Percentiles rank a stretch among this genome's conserved stretches.
Conservation (phyloP, 192 early-diverging fungal genomes). For the Lobosporangium transversale region DNA sequence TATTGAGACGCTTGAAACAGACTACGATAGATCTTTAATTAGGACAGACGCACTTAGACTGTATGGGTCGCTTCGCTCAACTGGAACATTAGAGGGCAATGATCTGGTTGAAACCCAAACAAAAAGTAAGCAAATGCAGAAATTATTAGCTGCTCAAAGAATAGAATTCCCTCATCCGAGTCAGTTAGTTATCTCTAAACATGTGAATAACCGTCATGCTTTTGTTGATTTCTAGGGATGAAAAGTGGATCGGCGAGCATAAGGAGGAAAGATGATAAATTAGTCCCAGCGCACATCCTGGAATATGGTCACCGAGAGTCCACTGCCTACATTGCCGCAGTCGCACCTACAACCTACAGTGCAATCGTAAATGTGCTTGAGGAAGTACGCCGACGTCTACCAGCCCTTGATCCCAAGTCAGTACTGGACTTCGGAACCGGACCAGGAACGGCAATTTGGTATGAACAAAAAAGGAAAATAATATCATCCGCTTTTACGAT, state of each 20-base stretch:
- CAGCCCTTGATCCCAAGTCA: constrained; percentile 64
- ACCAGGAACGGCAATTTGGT: constrained; percentile 85
- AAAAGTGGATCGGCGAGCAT: constrained; percentile 26
- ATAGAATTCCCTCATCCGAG: too few relatives aligned
- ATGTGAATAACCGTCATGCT: too few relatives aligned
- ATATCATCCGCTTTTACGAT: not conserved
- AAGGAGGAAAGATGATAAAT: constrained; percentile 14
- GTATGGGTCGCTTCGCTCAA: constrained; percentile 64
- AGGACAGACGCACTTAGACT: constrained; percentile 62
- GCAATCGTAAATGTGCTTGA: constrained; percentile 72
- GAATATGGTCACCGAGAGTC: constrained; percentile 79
- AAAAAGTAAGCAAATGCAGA: constrained; percentile 24
- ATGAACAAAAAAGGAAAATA: constrained; percentile 5
- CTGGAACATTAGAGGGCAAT: constrained; percentile 45
- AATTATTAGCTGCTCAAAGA: too few relatives aligned
- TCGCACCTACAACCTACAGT: constrained; percentile 71
- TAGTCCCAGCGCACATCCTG: constrained; percentile 67
- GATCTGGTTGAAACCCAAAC: not conserved
- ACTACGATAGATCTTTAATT: constrained; percentile 56
- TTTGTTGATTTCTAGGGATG: constrained; percentile 10
- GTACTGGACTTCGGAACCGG: constrained; percentile 87
- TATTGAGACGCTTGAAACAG: too few relatives aligned
- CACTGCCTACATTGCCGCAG: constrained; percentile 74
- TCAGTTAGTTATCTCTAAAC: too few relatives aligned
- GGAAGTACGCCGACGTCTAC: constrained; percentile 71